A percentile compares a stretch with the other conserved stretches of the same genome.
These are phyloP conservation scores for Dittrichia graveolens DNA, from an alignment of 129 eudicot species.

Conservation along the genomic window DNA sequence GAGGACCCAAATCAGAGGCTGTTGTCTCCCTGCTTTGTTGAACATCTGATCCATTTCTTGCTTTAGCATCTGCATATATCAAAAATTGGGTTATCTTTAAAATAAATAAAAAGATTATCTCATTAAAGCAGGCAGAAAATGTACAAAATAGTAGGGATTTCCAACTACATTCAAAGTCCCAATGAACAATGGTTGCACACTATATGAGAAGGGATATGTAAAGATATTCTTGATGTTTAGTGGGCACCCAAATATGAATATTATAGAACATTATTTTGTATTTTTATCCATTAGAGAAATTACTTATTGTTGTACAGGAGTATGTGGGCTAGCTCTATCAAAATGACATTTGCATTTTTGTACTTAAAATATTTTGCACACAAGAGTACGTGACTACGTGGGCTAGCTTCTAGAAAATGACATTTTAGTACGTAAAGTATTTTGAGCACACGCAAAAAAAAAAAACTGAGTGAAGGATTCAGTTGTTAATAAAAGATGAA, in stretches of 20 bases:
- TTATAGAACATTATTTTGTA: slow-evolving; percentile 1
- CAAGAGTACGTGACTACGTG: too few species aligned
- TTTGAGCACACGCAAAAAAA: slow-evolving; percentile 9
- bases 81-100: slow-evolving; percentile 25
- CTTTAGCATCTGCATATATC: slow-evolving; percentile 55
- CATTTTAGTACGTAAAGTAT: slow-evolving; percentile 21
- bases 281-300: not conserved
- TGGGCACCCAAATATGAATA: slow-evolving; percentile 7
- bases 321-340: not conserved
- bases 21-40: slow-evolving; percentile 56
- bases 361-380: too few species aligned
- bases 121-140: slow-evolving; percentile 13
- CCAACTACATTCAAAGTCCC: slow-evolving; percentile 4
- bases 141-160: slow-evolving; percentile 7
- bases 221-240: slow-evolving; percentile 9
- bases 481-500: slow-evolving; percentile 20
- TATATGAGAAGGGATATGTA: not conserved
- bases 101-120: slow-evolving; percentile 14
- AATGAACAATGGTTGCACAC: slow-evolving; percentile 9
- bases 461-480: slow-evolving; percentile 12
- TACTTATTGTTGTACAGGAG: not conserved
- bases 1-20: slow-evolving; percentile 79
- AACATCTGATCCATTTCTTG: slow-evolving; percentile 40
- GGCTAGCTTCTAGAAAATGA: not conserved
- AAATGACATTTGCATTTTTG: slow-evolving; percentile 4